Evolutionary conservation across 192 early-diverging fungal genomes (phyloP).

Genomic region (Lobosporangium transversale): DNA sequence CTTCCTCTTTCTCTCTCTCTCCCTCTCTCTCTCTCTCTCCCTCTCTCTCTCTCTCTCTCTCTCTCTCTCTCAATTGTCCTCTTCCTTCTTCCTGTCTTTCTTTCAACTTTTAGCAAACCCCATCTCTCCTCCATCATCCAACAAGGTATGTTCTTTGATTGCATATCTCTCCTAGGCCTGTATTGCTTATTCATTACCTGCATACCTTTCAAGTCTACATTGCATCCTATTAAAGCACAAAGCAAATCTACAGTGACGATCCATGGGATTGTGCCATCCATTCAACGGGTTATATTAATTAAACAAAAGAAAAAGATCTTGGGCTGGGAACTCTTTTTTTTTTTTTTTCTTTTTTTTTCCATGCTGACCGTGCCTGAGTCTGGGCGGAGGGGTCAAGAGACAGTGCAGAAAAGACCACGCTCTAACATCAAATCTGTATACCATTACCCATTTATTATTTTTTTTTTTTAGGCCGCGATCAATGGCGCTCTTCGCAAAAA

Average conservation of each 20-base stretch:
- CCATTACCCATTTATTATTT: not conserved
- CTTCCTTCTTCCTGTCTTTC: not conserved
- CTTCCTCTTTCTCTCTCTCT: not conserved
- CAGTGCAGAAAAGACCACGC: no score
- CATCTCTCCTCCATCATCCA: not conserved
- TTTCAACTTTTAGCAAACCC: not conserved
- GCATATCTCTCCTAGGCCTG: no score
- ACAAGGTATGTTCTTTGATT: not conserved
- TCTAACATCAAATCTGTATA: no score
- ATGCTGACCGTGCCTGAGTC: not conserved
- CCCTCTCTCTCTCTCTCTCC: not conserved
- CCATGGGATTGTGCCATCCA: no score
- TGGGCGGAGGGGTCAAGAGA: not conserved
- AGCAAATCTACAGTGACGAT: no score
- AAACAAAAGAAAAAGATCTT: not conserved
- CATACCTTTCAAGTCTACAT: no score
- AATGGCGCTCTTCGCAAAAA: conserved; percentile 55
- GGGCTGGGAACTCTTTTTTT: no score
- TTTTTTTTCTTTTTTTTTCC: not conserved
- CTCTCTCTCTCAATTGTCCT: not conserved
- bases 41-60: not conserved
- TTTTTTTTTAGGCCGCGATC: conserved; percentile 23
- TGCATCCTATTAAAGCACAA: no score
- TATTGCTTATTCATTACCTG: no score
- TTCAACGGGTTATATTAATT: no score